These are phyloP conservation scores for Penicillium palitans DNA, from an alignment of 2,329 filamentous ascomycete genomes.

Conservation along the genomic window DNA sequence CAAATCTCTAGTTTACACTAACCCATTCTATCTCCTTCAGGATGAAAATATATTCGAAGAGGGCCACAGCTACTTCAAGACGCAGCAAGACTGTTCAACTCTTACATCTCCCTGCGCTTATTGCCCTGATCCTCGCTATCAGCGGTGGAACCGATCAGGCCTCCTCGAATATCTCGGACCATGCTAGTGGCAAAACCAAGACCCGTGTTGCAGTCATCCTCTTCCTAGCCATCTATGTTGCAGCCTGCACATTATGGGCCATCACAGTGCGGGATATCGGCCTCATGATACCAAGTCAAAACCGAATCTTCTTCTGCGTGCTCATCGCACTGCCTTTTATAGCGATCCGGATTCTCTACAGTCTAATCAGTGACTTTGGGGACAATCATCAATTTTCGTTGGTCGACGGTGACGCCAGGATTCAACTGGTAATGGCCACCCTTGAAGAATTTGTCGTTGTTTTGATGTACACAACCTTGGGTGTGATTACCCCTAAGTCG, in stretches of 20 bases:
- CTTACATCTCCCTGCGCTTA: constrained; percentile 5
- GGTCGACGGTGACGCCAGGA: not conserved
- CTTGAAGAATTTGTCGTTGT: constrained; percentile 8
- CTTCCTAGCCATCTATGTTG: not conserved
- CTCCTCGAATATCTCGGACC: constrained; percentile 6
- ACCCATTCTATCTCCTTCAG: not conserved
- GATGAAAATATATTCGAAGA: constrained; percentile 1
- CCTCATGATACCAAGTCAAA: not conserved
- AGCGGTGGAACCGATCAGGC: constrained; percentile 6
- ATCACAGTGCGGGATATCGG: not conserved
- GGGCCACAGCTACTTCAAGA: constrained; percentile 4
- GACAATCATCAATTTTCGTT: constrained; percentile 5
- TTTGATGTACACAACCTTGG: constrained; percentile 8
- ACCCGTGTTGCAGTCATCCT: constrained; percentile 4
- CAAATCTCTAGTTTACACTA: not conserved
- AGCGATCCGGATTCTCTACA: constrained; percentile 1
- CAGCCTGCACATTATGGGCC: not conserved
- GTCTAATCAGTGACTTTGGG: constrained; percentile 9
- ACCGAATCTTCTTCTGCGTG: constrained; percentile 2
- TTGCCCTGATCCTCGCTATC: constrained; percentile 10
- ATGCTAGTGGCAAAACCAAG: constrained; percentile 1
- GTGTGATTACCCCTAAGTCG: not conserved
- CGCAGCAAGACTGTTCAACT: constrained; percentile 8
- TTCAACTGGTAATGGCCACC: constrained; percentile 6
- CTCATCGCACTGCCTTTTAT: constrained; percentile 7